A percentile compares a stretch with the other conserved stretches of the same genome.
These are phyloP conservation scores for Stemphylium lycopersici DNA, from an alignment of 2,329 filamentous ascomycete species.

Conservation along the genomic window DNA sequence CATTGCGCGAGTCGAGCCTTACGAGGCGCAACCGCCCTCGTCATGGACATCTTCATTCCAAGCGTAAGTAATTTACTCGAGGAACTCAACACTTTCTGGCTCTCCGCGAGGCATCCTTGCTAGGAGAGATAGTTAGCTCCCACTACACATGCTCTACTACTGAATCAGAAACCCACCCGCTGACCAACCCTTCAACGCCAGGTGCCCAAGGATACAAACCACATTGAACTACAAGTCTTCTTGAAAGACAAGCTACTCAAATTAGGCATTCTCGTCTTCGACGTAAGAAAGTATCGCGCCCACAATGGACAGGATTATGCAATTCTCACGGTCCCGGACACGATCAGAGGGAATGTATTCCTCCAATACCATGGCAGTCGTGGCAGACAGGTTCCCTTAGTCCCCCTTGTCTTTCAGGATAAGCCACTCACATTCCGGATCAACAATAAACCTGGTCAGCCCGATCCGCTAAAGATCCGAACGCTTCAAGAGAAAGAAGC, in stretches of 20 bases:
- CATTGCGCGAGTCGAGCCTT: neutral
- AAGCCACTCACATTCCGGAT: conserved; percentile 18
- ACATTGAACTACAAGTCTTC: conserved; percentile 50
- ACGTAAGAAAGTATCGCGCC: conserved; percentile 51
- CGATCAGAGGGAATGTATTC: conserved; percentile 52
- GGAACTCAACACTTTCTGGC: neutral
- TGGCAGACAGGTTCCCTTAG: conserved; percentile 12
- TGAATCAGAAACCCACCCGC: neutral
- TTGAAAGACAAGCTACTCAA: conserved; percentile 48
- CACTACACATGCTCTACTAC: neutral
- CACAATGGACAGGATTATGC: conserved; percentile 38
- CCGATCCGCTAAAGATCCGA: conserved; percentile 32
- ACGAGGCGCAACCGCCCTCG: neutral
- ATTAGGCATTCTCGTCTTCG: conserved; percentile 51
- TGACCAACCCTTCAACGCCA: neutral
- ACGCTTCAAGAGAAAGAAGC: conserved; percentile 33
- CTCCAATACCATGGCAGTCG: conserved; percentile 43
- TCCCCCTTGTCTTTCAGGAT: conserved; percentile 14
- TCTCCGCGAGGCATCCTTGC: too few relatives aligned
- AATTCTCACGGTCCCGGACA: conserved; percentile 55
- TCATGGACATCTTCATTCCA: conserved; percentile 36
- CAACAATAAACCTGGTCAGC: conserved; percentile 29
- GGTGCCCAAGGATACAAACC: conserved; percentile 51
- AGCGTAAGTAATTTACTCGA: conserved; percentile 20
- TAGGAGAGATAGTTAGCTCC: too few relatives aligned